Percentiles rank a stretch among this genome's conserved stretches.
phyloP scores from a whole-genome alignment of 352 stramenopile species.

The Pythium monospermum region DNA sequence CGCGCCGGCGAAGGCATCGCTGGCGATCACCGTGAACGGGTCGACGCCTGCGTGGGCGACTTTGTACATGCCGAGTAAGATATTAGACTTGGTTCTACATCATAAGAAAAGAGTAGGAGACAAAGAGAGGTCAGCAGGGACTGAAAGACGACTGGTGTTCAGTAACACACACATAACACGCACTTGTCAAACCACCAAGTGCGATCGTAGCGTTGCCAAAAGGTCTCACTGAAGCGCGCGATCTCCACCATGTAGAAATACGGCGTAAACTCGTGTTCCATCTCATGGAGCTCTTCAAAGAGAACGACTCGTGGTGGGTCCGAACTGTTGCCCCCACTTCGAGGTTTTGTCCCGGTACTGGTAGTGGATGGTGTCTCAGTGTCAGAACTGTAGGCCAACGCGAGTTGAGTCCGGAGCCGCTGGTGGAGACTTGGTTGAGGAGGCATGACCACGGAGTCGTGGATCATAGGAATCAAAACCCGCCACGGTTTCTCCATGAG shows the following conservation, averaged over 20 bases:
- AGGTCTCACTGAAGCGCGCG: conserved; percentile 56
- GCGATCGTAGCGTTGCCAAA: conserved; percentile 69
- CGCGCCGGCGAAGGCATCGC: conserved; percentile 48
- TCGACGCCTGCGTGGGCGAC: conserved; percentile 43
- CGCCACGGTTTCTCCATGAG: conserved; percentile 20
- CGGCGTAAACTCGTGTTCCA: conserved; percentile 31
- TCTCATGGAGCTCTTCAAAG: conserved; percentile 30
- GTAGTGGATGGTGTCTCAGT: background rate
- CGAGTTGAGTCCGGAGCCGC: conserved; percentile 18
- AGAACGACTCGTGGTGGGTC: background rate
- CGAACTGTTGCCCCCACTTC: background rate
- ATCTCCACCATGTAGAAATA: conserved; percentile 68
- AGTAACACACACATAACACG: conserved; percentile 6
- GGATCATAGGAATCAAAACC: conserved; percentile 23
- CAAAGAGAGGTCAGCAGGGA: background rate
- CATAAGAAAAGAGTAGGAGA: background rate
- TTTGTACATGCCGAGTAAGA: conserved; percentile 63
- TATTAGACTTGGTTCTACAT: conserved; percentile 42
- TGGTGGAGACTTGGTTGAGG: conserved; percentile 18
- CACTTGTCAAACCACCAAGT: conserved; percentile 83
- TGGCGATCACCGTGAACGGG: conserved; percentile 33
- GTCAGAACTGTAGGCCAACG: conserved; percentile 18
- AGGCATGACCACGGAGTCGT: conserved; percentile 13
- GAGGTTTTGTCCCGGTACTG: background rate
- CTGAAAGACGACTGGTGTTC: no score